Conservation (phyloP, 2,329 filamentous ascomycete genomes). For the Basipetospora chlamydospora region DNA sequence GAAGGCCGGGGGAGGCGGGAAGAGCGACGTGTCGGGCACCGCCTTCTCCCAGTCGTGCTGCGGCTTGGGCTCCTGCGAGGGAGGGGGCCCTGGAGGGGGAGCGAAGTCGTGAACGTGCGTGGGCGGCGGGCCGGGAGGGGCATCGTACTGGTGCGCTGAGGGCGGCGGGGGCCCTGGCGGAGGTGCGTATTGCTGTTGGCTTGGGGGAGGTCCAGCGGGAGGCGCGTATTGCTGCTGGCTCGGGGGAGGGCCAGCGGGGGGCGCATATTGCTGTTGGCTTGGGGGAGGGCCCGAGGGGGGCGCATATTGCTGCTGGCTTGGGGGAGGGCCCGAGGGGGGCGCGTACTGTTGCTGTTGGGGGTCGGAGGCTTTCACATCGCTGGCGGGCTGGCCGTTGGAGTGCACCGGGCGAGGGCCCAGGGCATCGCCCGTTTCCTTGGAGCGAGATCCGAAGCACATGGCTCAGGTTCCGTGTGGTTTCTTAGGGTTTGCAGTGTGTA, state of each 20-base stretch:
- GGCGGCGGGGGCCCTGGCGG: constrained; percentile 21
- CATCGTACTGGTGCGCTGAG: constrained; percentile 11
- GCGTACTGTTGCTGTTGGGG: constrained; percentile 7
- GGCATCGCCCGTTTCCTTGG: too few species aligned
- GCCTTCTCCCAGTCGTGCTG: constrained; percentile 41
- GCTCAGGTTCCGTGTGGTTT: too few species aligned
- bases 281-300: constrained; percentile 22
- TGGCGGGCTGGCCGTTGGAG: too few species aligned
- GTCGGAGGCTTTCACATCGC: too few species aligned
- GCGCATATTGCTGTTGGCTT: constrained; percentile 13
- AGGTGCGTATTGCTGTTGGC: constrained; percentile 14
- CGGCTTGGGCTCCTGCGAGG: constrained; percentile 14
- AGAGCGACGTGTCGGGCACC: constrained; percentile 57
- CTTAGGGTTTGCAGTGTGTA: too few species aligned
- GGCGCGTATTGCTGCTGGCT: constrained; percentile 15
- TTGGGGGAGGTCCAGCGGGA: constrained; percentile 20
- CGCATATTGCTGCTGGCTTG: constrained; percentile 11
- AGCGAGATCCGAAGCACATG: too few species aligned
- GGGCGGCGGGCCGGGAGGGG: constrained; percentile 18
- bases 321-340: constrained; percentile 15
- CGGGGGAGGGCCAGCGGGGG: constrained; percentile 22
- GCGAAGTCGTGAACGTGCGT: constrained; percentile 3
- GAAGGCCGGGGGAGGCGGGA: constrained; percentile 58
- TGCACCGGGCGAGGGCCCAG: too few species aligned
- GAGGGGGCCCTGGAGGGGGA: constrained; percentile 22